A percentile compares a stretch with the other conserved stretches of the same genome.
phyloP scores from a whole-genome alignment of 306 rosid species.

The Heteromeles arbutifolia region DNA sequence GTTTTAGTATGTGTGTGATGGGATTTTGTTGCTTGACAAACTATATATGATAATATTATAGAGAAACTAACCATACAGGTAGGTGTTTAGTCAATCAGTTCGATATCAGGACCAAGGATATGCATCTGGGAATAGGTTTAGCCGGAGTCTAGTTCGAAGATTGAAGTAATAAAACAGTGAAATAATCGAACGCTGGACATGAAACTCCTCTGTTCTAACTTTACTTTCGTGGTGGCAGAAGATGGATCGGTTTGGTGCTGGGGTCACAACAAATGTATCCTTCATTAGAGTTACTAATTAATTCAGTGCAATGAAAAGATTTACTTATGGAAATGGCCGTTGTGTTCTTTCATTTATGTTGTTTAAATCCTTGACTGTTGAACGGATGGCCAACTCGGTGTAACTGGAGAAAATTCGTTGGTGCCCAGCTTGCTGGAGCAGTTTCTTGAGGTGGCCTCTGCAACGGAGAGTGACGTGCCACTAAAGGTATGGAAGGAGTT shows the following conservation, averaged over 20 bases:
- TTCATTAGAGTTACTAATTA: constrained; percentile 15
- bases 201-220: constrained; percentile 15
- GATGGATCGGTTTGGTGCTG: constrained; percentile 94
- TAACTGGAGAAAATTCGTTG: constrained; percentile 39
- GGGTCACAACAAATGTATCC: constrained; percentile 96
- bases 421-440: constrained; percentile 52
- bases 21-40: background rate
- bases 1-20: background rate
- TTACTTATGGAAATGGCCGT: constrained; percentile 14
- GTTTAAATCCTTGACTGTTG: constrained; percentile 51
- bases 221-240: constrained; percentile 45
- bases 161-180: background rate
- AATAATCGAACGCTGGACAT: constrained; percentile 12
- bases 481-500: constrained; percentile 40
- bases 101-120: background rate
- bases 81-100: background rate
- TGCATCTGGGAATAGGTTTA: background rate
- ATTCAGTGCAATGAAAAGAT: background rate
- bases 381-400: constrained; percentile 94
- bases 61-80: background rate
- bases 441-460: constrained; percentile 45
- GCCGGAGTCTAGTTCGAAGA: background rate
- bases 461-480: constrained; percentile 29
- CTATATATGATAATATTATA: background rate
- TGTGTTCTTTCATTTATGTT: constrained; percentile 1